Evolutionary conservation across 306 rosid species (phyloP), one percentile per base, ranked within the genome.

Genomic region (Trifolium dubium): DNA sequence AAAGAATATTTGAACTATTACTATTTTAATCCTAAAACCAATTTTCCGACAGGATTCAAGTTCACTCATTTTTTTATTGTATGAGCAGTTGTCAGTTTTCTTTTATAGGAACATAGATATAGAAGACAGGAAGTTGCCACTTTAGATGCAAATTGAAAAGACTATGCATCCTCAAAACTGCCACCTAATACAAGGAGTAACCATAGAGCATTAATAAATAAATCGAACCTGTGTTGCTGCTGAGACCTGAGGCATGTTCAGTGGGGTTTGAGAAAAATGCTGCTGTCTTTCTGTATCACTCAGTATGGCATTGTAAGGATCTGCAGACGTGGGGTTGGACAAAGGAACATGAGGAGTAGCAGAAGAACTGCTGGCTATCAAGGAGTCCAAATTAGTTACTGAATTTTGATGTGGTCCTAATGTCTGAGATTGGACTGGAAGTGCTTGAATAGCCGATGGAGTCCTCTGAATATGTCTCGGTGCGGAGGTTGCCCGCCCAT

Each of bases 401-500:
- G 76, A 67, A 80, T 83, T 80, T 80, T 85, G 92, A 54, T 71
- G 89, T 37, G 76, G 64, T 29, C 77, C 82, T 53, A 75, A 41
- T 40, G 77, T 51, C 70, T 37, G 88, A 70, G 91, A 74, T 81
- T 69, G 91, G 32, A 72, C 92, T 34, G 98, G 92, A 64, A 91
- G 97, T 65, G 96, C 97, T 85, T 94, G 98, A 75, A 88, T 85
- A 60, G 96, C 96, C 30, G 67, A 7, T 1, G 95, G 89, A 64
- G 79, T 74, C 86, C 98, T 87, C 72, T 6, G 54, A 66, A 80
- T 35, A 67, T 65, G 80, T 69, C 82, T 79, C 31, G 78, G 63
- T 37, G 69, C 41, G 13, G 80, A 41, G 44, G 85, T 68, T 19
- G 82, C 72, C 71, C 84, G 87, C 44, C 91, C 97, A 66, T 83